Base-by-base conservation (phyloP, 2,329 filamentous ascomycete genomes). In the Paracorniculantispora psalliotae region DNA sequence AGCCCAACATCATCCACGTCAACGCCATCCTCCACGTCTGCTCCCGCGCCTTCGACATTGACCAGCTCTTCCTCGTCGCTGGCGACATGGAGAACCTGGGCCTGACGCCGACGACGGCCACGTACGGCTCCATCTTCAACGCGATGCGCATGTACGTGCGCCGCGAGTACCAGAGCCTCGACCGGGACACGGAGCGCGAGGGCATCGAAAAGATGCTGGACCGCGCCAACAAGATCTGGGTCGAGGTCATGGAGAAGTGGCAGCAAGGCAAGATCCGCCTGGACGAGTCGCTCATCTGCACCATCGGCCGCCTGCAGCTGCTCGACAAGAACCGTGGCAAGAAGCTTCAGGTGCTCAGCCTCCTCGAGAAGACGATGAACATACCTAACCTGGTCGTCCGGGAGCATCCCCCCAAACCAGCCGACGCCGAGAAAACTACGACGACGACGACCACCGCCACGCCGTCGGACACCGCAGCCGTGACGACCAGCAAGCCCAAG, bases 1-100 rank as follows among this genome's bases (percentile, higher is more conserved):
- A 86, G 63, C 88, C 90, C 17, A 90, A 86, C 64, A 88, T 87
- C 37, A 89, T 91, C 59, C 94, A 97, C 68, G 85, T 90, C 63
- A 99, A 99, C 70, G 90, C 92, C 10, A 84, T 92, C n/a, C 77
- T 99, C 47, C 85, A 87, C 60, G 89, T 94, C 9, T 97, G 92
- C 70, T 83, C 87, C 50, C 81, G 84, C 59, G 87, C 89, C 4
- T 72, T 79, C 13, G 88, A 97, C 68, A 80, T 96, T 71, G 91
- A 96, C 64, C 83, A 87, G 17, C 76, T 97, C 65, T 96, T 94
- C 79, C 81, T 82, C 57, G 81, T 97, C 63, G 84, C 87, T 46
- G 81, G 84, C n/a, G 85, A 86, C 33, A 81, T 93, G 59, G 88
- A 92, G 17, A 81, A 86, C 15, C 75, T 85, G 0, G 69, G 80